A percentile compares a stretch with the other conserved stretches of the same genome.
These are phyloP conservation scores for Exserohilum turcica DNA, from an alignment of 2,329 filamentous ascomycete genomes.

Conservation along the genomic window DNA sequence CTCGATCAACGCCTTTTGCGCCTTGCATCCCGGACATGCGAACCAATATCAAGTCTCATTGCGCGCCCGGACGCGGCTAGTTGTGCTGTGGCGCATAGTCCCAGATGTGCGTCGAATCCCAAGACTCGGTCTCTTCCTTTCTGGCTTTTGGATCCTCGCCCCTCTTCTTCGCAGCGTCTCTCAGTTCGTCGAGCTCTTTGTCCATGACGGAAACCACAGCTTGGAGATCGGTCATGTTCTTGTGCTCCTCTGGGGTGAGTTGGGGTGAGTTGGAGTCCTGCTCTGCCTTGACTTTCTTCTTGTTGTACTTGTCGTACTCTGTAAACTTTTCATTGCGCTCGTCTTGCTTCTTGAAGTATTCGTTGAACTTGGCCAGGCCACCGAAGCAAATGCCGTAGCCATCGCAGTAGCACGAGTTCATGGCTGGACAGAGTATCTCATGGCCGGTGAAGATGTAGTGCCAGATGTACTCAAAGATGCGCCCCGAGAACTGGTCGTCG, in stretches of 20 bases:
- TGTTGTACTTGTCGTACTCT: slow-evolving; percentile 49
- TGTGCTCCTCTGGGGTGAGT: slow-evolving; percentile 28
- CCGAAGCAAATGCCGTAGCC: slow-evolving; percentile 68
- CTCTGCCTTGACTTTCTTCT: slow-evolving; percentile 44
- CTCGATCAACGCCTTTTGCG: slow-evolving; percentile 8
- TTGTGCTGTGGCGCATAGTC: slow-evolving; percentile 42
- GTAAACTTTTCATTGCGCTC: slow-evolving; percentile 49
- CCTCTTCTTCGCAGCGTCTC: slow-evolving; percentile 41
- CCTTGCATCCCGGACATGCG: neutral
- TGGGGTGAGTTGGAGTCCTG: slow-evolving; percentile 31
- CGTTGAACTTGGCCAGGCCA: slow-evolving; percentile 54
- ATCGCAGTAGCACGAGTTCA: slow-evolving; percentile 63
- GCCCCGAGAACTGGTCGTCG: slow-evolving; percentile 47
- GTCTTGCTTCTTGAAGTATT: slow-evolving; percentile 56
- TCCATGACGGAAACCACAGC: slow-evolving; percentile 32
- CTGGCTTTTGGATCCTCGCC: slow-evolving; percentile 40
- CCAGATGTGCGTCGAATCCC: slow-evolving; percentile 43
- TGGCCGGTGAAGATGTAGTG: slow-evolving; percentile 50
- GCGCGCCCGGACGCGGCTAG: slow-evolving; percentile 7
- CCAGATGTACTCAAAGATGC: slow-evolving; percentile 50
- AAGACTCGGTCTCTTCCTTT: slow-evolving; percentile 43
- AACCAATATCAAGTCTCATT: neutral
- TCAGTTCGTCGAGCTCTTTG: slow-evolving; percentile 31
- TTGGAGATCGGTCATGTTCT: slow-evolving; percentile 28
- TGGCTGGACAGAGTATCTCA: slow-evolving; percentile 47